phyloP scores from a whole-genome alignment of 768 basidiomycete species.

The Suillus spraguei region DNA sequence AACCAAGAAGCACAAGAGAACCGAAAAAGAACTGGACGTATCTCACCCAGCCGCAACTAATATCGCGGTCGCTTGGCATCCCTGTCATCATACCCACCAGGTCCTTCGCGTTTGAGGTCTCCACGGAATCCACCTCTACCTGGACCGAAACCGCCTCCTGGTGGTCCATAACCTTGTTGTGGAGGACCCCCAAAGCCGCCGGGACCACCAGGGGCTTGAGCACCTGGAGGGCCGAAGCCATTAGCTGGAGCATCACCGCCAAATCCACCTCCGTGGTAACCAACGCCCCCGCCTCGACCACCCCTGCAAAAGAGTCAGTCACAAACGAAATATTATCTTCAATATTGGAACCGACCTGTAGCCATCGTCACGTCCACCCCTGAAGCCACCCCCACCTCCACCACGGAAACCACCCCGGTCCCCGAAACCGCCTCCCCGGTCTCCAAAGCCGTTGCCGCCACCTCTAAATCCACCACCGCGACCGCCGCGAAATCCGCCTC shows the following conservation, averaged over 20 bases:
- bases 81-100: constrained; percentile 81
- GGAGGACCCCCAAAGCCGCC: constrained; percentile 44
- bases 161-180: constrained; percentile 43
- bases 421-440: constrained; percentile 36
- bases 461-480: constrained; percentile 37
- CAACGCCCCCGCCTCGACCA: constrained; percentile 73
- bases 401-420: constrained; percentile 43
- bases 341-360: constrained; percentile 45
- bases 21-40: constrained; percentile 27
- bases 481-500: constrained; percentile 42
- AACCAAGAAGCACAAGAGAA: constrained; percentile 27
- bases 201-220: constrained; percentile 38
- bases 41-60: constrained; percentile 49
- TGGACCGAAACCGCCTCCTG: constrained; percentile 46
- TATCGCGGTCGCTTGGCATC: constrained; percentile 83
- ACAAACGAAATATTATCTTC: constrained; percentile 16
- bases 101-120: constrained; percentile 75
- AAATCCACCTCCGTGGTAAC: constrained; percentile 64
- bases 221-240: constrained; percentile 56
- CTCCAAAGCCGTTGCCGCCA: constrained; percentile 39
- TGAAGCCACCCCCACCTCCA: constrained; percentile 44
- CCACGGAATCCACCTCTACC: constrained; percentile 63
- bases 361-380: constrained; percentile 47
- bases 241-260: constrained; percentile 55
- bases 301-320: constrained; percentile 40